A percentile compares a stretch with the other conserved stretches of the same genome.
phyloP scores from a whole-genome alignment of 2,329 filamentous ascomycete genomes.

The Pseudocercospora vitis region DNA sequence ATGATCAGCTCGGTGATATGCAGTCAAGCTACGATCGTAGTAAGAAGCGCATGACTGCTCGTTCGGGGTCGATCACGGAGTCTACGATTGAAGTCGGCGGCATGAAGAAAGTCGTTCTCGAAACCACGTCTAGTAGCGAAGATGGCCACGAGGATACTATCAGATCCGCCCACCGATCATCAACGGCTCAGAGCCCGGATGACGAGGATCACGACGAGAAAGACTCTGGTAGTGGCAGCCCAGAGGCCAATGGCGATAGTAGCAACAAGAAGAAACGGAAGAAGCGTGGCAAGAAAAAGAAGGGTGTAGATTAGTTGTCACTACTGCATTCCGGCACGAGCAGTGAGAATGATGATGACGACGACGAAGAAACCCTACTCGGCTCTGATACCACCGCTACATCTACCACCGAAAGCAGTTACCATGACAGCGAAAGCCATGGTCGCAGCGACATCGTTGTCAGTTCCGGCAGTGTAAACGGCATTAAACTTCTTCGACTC shows the following conservation, averaged over 20 bases:
- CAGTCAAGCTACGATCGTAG: slow-evolving; percentile 20
- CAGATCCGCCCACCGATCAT: slow-evolving; percentile 47
- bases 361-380: not conserved
- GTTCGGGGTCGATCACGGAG: slow-evolving; percentile 77
- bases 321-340: slow-evolving; percentile 3
- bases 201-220: slow-evolving; percentile 19
- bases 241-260: slow-evolving; percentile 14
- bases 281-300: slow-evolving; percentile 30
- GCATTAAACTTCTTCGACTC: slow-evolving; percentile 1
- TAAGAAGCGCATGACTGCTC: slow-evolving; percentile 44
- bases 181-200: slow-evolving; percentile 29
- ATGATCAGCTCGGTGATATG: slow-evolving; percentile 22
- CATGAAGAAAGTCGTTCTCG: slow-evolving; percentile 72
- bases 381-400: not conserved
- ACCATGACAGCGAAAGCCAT: not conserved
- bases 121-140: slow-evolving; percentile 52
- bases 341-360: too few species aligned
- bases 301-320: slow-evolving; percentile 17
- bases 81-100: slow-evolving; percentile 73
- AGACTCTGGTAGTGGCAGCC: slow-evolving; percentile 14
- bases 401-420: not conserved
- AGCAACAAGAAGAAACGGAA: slow-evolving; percentile 26
- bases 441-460: not conserved
- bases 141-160: slow-evolving; percentile 13
- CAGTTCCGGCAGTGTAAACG: not conserved